Base-by-base conservation (phyloP, 768 basidiomycete species). In the Russula griseocarnosa region DNA sequence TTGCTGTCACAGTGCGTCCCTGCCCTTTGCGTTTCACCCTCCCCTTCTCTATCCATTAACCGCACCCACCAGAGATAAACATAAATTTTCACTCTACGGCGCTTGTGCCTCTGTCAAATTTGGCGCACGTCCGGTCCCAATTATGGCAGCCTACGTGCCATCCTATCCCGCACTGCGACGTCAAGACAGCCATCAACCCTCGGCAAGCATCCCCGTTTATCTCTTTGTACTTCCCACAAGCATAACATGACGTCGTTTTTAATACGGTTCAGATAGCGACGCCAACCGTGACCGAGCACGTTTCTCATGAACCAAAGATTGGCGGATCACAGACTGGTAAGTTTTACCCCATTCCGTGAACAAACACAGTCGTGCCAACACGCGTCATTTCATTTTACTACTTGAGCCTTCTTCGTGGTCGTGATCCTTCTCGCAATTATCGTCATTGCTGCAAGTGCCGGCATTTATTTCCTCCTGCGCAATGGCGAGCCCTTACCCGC, bases 401-500 rank as follows among this genome's bases (percentile, higher is more conserved):
- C 32, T 32, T 38, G 22, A 69, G 68, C 60, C 10, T 90, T 89
- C 75, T 80, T 88, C 67, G 83, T 74, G 4, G 74, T 89, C 44
- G 77, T 89, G 46, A 81, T 87, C 42, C 72, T 76, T 51, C 78
- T 90, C 47, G 75, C 77, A 61, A 66, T 81, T 61, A 74, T 89
- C 59, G 81, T 88, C 71, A 66, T 86, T 62, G 69, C 76, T 34
- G 79, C 81, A 55, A 83, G 79, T 70, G 72, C 76, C 18, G 85
- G 79, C 40, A 80, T 86, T 44, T 79, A 81, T 71, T 79, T 81
- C 68, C 81, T 90, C 40, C 75, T 88, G 20, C 79, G 81, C 47
- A 72, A 82, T 55, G 77, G 83, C 70, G 76, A 77, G 42, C 78
- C 78, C 30, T 76, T 75, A 40, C 75, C 79, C 32, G 74, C 74